phyloP scores from a whole-genome alignment of 75 land plant genomes.

The Larix kaempferi region DNA sequence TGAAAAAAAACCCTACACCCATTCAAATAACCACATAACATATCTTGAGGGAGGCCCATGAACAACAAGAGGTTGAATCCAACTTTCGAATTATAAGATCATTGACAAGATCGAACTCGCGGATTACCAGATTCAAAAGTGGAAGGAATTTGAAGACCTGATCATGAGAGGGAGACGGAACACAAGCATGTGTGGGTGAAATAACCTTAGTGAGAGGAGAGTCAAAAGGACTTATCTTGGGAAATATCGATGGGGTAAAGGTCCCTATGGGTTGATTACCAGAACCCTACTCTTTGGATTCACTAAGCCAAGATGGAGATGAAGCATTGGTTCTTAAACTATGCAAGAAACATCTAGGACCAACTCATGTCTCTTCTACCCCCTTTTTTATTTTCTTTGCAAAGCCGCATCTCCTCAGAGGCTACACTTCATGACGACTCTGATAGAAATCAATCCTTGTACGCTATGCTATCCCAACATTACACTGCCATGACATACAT shows the following conservation, averaged over 20 bases:
- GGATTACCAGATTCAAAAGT: slow-evolving; percentile 78
- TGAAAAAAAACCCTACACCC: slow-evolving; percentile 93
- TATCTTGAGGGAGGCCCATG: slow-evolving; percentile 86
- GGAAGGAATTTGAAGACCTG: slow-evolving; percentile 90
- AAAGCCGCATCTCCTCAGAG: too few relatives aligned
- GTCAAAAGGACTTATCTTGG: slow-evolving; percentile 74
- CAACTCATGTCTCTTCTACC: slow-evolving; percentile 74
- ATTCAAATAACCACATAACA: slow-evolving; percentile 97
- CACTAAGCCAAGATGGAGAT: slow-evolving; percentile 97
- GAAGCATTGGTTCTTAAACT: slow-evolving; percentile 82
- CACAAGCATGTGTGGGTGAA: slow-evolving; percentile 76
- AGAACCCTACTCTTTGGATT: slow-evolving; percentile 81
- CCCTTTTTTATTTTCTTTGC: too few relatives aligned
- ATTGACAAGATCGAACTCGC: slow-evolving; percentile 82
- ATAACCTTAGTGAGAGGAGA: slow-evolving; percentile 94
- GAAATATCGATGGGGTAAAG: slow-evolving; percentile 93
- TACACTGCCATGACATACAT: too few relatives aligned
- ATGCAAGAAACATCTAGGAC: slow-evolving; percentile 91
- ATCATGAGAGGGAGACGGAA: slow-evolving; percentile 91
- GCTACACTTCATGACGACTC: too few relatives aligned
- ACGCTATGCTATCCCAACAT: too few relatives aligned
- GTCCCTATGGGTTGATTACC: slow-evolving; percentile 82
- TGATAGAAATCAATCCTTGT: too few relatives aligned
- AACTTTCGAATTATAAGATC: slow-evolving; percentile 94
- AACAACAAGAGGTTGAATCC: slow-evolving; percentile 92